A percentile compares a stretch with the other conserved stretches of the same genome.
These are phyloP conservation scores for Citrus glauca DNA, from an alignment of 345 rosid species.

Conservation along the genomic window DNA sequence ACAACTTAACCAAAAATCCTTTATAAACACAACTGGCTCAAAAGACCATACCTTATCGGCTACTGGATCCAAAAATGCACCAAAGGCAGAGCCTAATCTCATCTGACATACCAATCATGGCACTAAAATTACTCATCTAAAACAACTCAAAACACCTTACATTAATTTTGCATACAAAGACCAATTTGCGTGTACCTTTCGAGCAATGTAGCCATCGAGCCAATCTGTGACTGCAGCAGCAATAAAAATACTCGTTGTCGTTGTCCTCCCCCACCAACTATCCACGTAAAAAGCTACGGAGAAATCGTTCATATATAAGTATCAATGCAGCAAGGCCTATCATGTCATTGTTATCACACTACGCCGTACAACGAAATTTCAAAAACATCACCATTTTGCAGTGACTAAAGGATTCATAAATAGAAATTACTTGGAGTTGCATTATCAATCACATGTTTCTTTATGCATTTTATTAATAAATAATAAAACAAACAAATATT, in stretches of 20 bases:
- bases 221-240: constrained; percentile 98
- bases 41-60: constrained; percentile 76
- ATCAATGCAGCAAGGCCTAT: neutral
- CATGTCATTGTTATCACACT: neutral
- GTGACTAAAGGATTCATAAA: neutral
- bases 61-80: constrained; percentile 99
- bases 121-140: neutral
- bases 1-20: neutral
- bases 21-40: neutral
- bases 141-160: neutral
- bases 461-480: no score
- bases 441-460: no score
- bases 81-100: constrained; percentile 81
- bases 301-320: neutral
- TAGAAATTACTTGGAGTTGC: no score
- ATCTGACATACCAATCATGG: constrained; percentile 45
- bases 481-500: no score
- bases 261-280: constrained; percentile 89
- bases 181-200: constrained; percentile 52
- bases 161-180: neutral
- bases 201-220: constrained; percentile 97
- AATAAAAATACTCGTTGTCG: constrained; percentile 84
- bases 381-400: neutral
- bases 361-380: neutral
- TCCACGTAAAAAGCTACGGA: constrained; percentile 78